Percentiles rank a stretch among this genome's conserved stretches.
These are phyloP conservation scores for Ophiostoma angusticollis DNA, from an alignment of 2,329 filamentous ascomycete species.

Conservation along the genomic window DNA sequence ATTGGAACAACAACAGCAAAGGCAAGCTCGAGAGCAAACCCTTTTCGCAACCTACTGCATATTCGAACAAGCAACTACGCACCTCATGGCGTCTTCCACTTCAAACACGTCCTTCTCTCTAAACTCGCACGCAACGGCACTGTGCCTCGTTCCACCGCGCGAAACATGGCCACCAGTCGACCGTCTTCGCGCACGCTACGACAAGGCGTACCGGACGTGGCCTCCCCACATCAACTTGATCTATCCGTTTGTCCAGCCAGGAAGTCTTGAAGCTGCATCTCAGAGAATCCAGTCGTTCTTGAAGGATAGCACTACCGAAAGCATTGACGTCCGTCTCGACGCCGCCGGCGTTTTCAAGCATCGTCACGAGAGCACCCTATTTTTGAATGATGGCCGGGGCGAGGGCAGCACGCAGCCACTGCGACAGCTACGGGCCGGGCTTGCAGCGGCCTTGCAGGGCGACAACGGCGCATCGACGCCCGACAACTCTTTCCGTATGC, in stretches of 20 bases:
- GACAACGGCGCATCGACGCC: conserved; percentile 2
- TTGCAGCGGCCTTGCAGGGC: conserved; percentile 24
- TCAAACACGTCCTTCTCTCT: conserved; percentile 2
- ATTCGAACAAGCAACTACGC: not conserved
- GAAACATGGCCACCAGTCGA: conserved; percentile 36
- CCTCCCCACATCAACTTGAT: conserved; percentile 54
- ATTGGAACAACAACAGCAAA: no score
- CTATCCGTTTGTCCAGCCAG: conserved; percentile 48
- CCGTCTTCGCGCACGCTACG: conserved; percentile 46
- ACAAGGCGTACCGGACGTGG: conserved; percentile 49
- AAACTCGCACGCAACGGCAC: conserved; percentile 42
- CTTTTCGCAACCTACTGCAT: not conserved
- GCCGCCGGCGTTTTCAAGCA: conserved; percentile 35
- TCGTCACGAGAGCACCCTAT: conserved; percentile 37
- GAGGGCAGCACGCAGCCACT: conserved; percentile 15
- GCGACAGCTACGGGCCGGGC: conserved; percentile 20
- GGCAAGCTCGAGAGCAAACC: no score
- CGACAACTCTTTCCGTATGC: conserved; percentile 26
- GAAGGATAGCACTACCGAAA: conserved; percentile 3
- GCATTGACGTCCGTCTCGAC: conserved; percentile 23
- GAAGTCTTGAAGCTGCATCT: conserved; percentile 31
- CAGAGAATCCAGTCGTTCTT: conserved; percentile 26
- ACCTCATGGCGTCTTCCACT: conserved; percentile 12
- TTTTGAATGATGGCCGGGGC: conserved; percentile 23
- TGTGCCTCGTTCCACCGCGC: conserved; percentile 45